These are phyloP conservation scores for Prunus mume DNA, from an alignment of 306 rosid species.

Conservation along the genomic window DNA sequence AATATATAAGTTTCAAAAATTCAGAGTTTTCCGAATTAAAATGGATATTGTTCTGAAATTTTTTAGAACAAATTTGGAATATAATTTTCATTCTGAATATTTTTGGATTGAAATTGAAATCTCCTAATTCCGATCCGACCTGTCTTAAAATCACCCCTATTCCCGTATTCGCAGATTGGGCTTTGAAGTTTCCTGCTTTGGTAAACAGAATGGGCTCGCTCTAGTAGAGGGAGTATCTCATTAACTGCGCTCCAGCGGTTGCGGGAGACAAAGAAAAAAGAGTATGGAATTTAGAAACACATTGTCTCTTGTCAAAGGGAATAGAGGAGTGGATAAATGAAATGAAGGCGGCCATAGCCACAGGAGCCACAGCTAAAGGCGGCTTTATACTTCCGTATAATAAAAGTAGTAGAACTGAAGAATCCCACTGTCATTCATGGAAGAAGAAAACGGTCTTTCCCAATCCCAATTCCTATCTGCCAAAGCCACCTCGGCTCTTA, in stretches of 20 bases:
- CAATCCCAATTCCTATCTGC: background rate
- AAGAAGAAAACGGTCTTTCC: background rate
- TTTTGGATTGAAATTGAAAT: no score
- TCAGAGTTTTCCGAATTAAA: no score
- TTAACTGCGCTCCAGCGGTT: background rate
- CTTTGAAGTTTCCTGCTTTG: background rate
- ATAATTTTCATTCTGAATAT: no score
- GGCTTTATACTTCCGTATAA: background rate
- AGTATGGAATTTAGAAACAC: background rate
- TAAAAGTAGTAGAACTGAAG: background rate
- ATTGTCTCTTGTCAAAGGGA: background rate
- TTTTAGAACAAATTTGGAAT: no score
- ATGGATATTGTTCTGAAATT: no score
- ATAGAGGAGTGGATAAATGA: background rate
- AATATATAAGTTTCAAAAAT: no score
- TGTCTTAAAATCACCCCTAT: no score
- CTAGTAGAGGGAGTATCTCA: background rate
- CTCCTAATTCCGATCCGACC: no score
- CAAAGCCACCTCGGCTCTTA: background rate
- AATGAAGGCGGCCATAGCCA: slow-evolving; percentile 4
- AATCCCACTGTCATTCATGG: background rate
- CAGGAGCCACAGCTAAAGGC: background rate
- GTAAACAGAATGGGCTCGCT: background rate
- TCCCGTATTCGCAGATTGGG: background rate
- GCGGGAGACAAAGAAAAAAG: background rate